Conservation (phyloP, 78 protist genomes). For the Capsaspora owczarzaki region DNA sequence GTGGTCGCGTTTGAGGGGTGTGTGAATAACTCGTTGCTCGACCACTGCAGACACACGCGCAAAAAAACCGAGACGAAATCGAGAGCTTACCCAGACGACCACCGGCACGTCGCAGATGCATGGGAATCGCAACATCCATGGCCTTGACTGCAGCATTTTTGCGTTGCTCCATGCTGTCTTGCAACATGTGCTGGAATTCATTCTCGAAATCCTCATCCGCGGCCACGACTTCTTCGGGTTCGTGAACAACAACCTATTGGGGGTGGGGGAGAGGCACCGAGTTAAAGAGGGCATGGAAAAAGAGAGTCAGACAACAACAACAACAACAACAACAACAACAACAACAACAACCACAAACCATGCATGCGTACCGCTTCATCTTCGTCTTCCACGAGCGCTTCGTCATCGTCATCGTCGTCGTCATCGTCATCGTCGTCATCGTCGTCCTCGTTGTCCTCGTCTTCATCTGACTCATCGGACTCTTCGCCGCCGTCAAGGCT, state of each 20-base stretch:
- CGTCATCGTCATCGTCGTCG: conserved; percentile 8
- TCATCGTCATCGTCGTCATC: background rate
- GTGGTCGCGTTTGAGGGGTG: background rate
- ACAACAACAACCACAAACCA: too few relatives aligned
- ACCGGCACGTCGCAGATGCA: background rate
- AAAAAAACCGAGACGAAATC: background rate
- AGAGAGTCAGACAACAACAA: too few relatives aligned
- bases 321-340: too few relatives aligned
- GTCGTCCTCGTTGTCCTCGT: too few relatives aligned
- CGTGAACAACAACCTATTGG: background rate
- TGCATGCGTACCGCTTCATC: background rate
- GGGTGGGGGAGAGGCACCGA: background rate
- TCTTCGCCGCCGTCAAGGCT: background rate
- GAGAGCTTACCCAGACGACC: background rate
- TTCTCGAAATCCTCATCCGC: background rate
- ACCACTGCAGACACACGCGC: background rate
- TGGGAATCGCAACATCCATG: background rate
- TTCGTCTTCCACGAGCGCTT: background rate
- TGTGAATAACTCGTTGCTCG: background rate
- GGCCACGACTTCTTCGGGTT: background rate
- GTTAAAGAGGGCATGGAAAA: background rate
- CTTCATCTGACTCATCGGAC: too few relatives aligned
- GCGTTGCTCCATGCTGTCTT: background rate
- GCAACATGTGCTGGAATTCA: background rate
- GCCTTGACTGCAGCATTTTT: background rate